These are phyloP conservation scores for Pilatotrama ljubarskyi DNA, from an alignment of 768 basidiomycete genomes.

Conservation along the genomic window DNA sequence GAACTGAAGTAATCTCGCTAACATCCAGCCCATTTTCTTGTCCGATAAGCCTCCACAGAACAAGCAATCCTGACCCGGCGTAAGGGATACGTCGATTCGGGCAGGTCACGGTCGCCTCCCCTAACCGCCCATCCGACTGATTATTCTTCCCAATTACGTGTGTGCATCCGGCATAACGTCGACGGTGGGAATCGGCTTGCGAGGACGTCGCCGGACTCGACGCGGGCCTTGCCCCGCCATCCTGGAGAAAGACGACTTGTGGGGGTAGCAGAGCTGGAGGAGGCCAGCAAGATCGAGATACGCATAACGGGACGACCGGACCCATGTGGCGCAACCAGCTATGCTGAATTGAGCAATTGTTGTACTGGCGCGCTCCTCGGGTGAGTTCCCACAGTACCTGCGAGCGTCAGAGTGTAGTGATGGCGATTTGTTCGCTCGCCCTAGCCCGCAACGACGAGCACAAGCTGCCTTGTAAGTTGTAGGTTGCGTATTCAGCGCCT, in stretches of 20 bases:
- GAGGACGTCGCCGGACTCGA: conserved; percentile 1
- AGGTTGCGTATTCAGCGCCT: conserved; percentile 1
- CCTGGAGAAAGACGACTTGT: no score
- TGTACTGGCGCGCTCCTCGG: conserved; percentile 11
- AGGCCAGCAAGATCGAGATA: conserved; percentile 6
- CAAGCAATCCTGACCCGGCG: conserved; percentile 4
- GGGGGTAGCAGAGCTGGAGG: background rate
- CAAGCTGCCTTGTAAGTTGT: conserved; percentile 19
- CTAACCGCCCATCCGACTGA: conserved; percentile 13
- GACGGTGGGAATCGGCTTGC: conserved; percentile 1
- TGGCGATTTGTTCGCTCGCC: conserved; percentile 4
- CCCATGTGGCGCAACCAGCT: conserved; percentile 4
- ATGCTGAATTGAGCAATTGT: conserved; percentile 16
- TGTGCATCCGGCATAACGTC: background rate
- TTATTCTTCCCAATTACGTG: conserved; percentile 18
- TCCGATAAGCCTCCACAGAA: conserved; percentile 13
- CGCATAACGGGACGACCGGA: conserved; percentile 1
- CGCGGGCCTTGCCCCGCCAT: background rate
- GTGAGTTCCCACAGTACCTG: background rate
- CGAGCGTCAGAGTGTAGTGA: conserved; percentile 7
- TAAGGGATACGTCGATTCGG: conserved; percentile 4
- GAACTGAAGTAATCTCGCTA: conserved; percentile 11
- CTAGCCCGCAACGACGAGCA: background rate
- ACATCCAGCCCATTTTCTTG: conserved; percentile 7
- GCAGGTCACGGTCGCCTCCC: conserved; percentile 11